Evolutionary conservation across 768 basidiomycete species (phyloP).

Genomic region (Boletus tomentosulus): DNA sequence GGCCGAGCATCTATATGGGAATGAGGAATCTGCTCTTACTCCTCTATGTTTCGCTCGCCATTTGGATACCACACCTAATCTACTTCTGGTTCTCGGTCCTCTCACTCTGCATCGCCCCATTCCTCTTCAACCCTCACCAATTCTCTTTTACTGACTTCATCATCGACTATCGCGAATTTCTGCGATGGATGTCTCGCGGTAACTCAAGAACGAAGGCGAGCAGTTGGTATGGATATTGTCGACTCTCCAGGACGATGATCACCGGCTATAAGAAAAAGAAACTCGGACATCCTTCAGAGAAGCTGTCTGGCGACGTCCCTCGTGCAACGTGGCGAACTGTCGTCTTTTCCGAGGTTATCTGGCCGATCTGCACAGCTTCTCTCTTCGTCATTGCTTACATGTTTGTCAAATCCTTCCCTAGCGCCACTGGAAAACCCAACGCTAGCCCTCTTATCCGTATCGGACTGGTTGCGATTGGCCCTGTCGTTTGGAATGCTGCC

Average conservation of each 20-base stretch:
- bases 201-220: conserved; percentile 96
- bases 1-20: conserved; percentile 99
- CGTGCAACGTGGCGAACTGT: conserved; percentile 86
- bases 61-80: conserved; percentile 93
- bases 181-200: conserved; percentile 99
- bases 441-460: conserved; percentile 91
- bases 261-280: conserved; percentile 99
- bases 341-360: conserved; percentile 77
- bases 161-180: conserved; percentile 97
- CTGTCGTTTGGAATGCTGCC: conserved; percentile 92
- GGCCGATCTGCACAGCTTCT: conserved; percentile 70
- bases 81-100: conserved; percentile 99
- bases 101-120: conserved; percentile 93
- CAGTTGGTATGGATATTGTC: conserved; percentile 99
- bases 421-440: conserved; percentile 50
- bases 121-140: conserved; percentile 99
- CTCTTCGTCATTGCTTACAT: conserved; percentile 84
- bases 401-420: conserved; percentile 91
- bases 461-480: conserved; percentile 82
- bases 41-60: conserved; percentile 84
- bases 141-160: conserved; percentile 97
- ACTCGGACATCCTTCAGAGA: conserved; percentile 96
- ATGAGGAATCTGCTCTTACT: conserved; percentile 90
- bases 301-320: conserved; percentile 90
- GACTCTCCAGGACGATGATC: conserved; percentile 93